Evolutionary conservation across 2,329 filamentous ascomycete genomes (phyloP).

Genomic region (Diaporthe capsici): DNA sequence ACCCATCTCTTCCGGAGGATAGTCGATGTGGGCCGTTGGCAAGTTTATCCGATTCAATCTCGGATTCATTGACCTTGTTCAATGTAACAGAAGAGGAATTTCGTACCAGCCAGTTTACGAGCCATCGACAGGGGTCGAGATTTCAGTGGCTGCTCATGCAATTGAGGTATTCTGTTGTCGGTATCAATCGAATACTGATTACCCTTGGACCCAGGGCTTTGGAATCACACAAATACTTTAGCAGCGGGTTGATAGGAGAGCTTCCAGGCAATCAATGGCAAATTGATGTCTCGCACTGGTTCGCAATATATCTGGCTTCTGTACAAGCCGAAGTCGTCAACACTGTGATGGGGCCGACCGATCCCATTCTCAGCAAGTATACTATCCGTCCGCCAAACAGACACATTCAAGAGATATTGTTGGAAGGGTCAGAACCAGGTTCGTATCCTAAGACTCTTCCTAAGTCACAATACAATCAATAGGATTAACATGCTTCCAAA

Average conservation of each 20-base stretch:
- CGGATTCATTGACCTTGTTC: neutral
- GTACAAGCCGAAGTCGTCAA: constrained; percentile 31
- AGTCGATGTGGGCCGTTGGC: neutral
- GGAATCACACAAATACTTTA: neutral
- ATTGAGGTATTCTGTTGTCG: neutral
- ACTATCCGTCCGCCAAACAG: neutral
- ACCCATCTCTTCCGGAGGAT: neutral
- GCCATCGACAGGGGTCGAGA: neutral
- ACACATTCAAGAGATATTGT: neutral
- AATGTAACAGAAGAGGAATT: neutral
- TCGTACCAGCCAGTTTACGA: neutral
- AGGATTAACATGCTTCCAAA: neutral
- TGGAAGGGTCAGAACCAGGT: neutral
- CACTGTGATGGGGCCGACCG: neutral
- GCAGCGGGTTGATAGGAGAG: neutral
- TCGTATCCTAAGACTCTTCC: neutral
- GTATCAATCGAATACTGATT: neutral
- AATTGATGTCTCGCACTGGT: constrained; percentile 41
- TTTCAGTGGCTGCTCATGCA: neutral
- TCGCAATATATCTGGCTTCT: constrained; percentile 26
- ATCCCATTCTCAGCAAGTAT: neutral
- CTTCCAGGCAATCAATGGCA: constrained; percentile 43
- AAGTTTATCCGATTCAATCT: neutral
- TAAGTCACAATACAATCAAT: no score
- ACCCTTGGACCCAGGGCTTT: neutral